These are phyloP conservation scores for Fusarium coicis DNA, from an alignment of 2,329 filamentous ascomycete species.

Conservation along the genomic window DNA sequence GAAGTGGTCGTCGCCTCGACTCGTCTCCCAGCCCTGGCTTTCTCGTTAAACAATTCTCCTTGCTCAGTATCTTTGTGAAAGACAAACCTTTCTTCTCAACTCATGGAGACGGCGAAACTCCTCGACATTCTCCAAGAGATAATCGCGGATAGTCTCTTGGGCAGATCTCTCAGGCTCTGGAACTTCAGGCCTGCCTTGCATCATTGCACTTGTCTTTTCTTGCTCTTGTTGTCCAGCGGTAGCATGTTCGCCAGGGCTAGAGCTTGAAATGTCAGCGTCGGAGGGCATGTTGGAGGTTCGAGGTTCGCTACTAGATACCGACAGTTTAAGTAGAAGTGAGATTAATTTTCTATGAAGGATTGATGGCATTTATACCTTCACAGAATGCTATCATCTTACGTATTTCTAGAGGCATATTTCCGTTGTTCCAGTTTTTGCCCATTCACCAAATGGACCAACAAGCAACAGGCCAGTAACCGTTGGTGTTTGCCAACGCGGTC, in stretches of 20 bases:
- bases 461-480: not conserved
- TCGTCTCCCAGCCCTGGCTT: conserved; percentile 57
- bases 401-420: not conserved
- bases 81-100: conserved; percentile 17
- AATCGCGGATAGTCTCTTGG: not conserved
- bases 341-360: fast-evolving
- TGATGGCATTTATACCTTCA: not conserved
- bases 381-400: not conserved
- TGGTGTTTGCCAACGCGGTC: not conserved
- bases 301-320: not conserved
- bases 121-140: not conserved
- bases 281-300: not conserved
- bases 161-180: not conserved
- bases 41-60: not conserved
- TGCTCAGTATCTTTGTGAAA: not conserved
- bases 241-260: not conserved
- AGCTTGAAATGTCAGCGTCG: not conserved
- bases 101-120: conserved; percentile 14
- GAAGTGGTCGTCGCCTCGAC: conserved; percentile 56
- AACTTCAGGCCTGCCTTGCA: no score
- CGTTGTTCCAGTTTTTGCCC: not conserved
- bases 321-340: no score
- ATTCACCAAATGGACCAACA: not conserved
- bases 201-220: not conserved
- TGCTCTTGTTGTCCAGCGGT: not conserved